phyloP scores from a whole-genome alignment of 768 basidiomycete species.

The Boletus vinaceobasis region DNA sequence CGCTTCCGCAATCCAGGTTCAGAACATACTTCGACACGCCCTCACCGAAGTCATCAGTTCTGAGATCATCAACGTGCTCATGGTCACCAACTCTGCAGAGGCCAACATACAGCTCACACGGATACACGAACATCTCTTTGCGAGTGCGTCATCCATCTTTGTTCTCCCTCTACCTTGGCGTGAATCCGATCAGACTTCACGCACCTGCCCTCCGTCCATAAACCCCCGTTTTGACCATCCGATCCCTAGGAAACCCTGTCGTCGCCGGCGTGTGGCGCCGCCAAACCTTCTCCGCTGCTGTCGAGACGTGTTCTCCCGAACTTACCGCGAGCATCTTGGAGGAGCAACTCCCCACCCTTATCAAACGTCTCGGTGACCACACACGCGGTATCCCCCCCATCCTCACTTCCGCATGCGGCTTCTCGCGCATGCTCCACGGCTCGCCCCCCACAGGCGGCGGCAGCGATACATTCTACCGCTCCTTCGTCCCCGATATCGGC shows the following conservation, averaged over 20 bases:
- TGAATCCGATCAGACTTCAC: background rate
- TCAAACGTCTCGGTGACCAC: slow-evolving; percentile 45
- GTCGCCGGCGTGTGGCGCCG: slow-evolving; percentile 90
- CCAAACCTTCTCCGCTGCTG: slow-evolving; percentile 85
- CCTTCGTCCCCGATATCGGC: slow-evolving; percentile 82
- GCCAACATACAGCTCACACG: slow-evolving; percentile 81
- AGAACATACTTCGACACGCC: slow-evolving; percentile 77
- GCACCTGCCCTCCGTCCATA: background rate
- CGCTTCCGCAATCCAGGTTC: slow-evolving; percentile 66
- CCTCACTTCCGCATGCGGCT: slow-evolving; percentile 70
- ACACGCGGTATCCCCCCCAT: slow-evolving; percentile 49
- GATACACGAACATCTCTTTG: slow-evolving; percentile 86
- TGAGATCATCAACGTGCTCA: slow-evolving; percentile 80
- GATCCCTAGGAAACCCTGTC: slow-evolving; percentile 67
- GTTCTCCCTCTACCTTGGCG: background rate
- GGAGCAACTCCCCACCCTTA: slow-evolving; percentile 69
- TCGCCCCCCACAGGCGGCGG: slow-evolving; percentile 44
- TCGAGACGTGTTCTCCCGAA: slow-evolving; percentile 70
- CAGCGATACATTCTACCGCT: slow-evolving; percentile 75
- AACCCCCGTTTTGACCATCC: background rate
- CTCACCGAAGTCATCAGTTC: slow-evolving; percentile 71
- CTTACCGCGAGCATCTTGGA: slow-evolving; percentile 64
- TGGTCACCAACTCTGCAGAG: slow-evolving; percentile 82
- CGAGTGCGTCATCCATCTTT: slow-evolving; percentile 52
- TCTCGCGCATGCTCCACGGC: slow-evolving; percentile 85